Conservation (phyloP, 1,284 basidiomycete species). For the Ceratobasidium sp. region DNA sequence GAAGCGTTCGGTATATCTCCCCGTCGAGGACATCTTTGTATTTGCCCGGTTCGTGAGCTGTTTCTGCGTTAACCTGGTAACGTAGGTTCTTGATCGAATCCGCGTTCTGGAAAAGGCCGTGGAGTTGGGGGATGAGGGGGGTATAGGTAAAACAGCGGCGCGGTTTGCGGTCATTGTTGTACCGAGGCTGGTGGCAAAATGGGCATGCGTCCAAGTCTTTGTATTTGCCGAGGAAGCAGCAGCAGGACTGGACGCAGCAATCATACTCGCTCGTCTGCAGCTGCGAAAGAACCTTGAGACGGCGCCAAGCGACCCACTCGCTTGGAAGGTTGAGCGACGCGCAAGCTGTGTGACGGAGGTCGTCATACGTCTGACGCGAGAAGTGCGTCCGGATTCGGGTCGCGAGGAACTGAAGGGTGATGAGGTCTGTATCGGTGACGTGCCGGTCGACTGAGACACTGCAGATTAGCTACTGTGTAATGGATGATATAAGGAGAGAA, state of each 20-base stretch:
- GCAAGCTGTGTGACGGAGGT: conserved; percentile 6
- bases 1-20: conserved; percentile 53
- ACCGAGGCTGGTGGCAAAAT: background rate
- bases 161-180: background rate
- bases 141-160: conserved; percentile 45
- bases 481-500: no score
- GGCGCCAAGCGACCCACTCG: conserved; percentile 36
- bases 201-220: background rate
- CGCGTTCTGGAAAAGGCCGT: conserved; percentile 37
- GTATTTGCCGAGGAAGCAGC: conserved; percentile 24
- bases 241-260: conserved; percentile 14
- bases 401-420: background rate
- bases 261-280: background rate
- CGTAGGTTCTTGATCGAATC: conserved; percentile 48
- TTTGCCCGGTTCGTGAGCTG: no score
- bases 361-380: conserved; percentile 15
- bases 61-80: no score
- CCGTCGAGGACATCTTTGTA: conserved; percentile 60
- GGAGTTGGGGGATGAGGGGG: conserved; percentile 46
- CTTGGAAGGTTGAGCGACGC: conserved; percentile 19
- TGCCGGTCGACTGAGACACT: background rate
- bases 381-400: conserved; percentile 35
- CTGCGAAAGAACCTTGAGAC: conserved; percentile 23
- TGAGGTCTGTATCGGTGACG: no score
- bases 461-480: no score